Conservation (phyloP, 768 basidiomycete species). For the Thelephora aurantiotincta region DNA sequence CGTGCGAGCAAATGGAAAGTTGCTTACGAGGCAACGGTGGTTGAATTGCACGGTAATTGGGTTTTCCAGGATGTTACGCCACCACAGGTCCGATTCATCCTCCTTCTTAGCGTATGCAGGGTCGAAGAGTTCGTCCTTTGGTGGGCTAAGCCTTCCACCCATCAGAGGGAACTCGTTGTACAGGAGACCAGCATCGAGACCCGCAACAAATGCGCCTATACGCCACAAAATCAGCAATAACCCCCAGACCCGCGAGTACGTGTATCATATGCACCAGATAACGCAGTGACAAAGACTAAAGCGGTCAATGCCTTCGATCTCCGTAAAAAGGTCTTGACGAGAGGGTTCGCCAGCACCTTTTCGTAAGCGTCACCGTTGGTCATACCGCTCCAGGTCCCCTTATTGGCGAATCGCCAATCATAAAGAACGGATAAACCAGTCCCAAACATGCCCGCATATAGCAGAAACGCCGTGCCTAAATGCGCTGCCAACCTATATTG, state of each 20-base stretch:
- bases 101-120: constrained; percentile 52
- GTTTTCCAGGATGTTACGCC: constrained; percentile 95
- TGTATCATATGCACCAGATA: constrained; percentile 49
- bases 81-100: constrained; percentile 74
- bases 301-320: constrained; percentile 50
- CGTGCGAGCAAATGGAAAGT: not conserved
- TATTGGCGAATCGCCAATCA: constrained; percentile 63
- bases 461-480: constrained; percentile 75
- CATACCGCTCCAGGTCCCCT: constrained; percentile 44
- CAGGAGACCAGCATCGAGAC: constrained; percentile 89
- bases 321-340: constrained; percentile 42
- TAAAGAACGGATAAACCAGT: constrained; percentile 61
- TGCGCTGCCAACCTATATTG: constrained; percentile 96
- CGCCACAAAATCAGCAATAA: not conserved
- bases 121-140: constrained; percentile 70
- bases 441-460: constrained; percentile 90
- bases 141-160: constrained; percentile 80
- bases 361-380: constrained; percentile 24
- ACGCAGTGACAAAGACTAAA: constrained; percentile 80
- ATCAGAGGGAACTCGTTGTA: constrained; percentile 98
- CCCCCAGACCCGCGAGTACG: not conserved
- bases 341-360: constrained; percentile 37
- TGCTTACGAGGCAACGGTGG: constrained; percentile 77
- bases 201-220: constrained; percentile 93
- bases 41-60: constrained; percentile 97